Evolutionary conservation across 2,329 filamentous ascomycete species (phyloP), one percentile per base, ranked within the genome.

Genomic region (Fonsecaea pedrosoi): DNA sequence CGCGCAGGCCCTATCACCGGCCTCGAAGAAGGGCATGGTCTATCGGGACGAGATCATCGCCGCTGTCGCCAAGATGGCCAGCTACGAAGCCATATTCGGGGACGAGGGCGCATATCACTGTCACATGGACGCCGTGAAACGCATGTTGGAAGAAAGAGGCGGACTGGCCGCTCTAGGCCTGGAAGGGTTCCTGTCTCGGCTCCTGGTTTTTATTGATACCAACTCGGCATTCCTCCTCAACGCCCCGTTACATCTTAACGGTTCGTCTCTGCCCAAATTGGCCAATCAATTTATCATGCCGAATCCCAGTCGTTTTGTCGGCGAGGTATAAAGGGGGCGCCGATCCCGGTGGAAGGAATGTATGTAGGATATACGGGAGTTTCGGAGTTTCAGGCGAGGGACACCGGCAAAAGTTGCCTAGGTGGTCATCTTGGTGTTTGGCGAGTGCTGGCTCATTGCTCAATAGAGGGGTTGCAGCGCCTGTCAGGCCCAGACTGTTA

Each of bases 41-140:
- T 30, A 54, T n/a, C 42, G 54, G 1, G 65, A 84, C 69, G 78
- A 78, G 13, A 67, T 84, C 37, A 78, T 85, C 59, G 81, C 79
- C 8, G 82, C 83, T 2, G 81, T 84, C 3, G 81, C 81, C 38
- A 82, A 83, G 68, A 82, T 85, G 82, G 83, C 82, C 9, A 81
- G 79, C 67, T 85, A 83, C 71, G 83, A 85, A 70, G 82, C 82
- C n/a, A 80, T 84, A 67, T 83, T 81, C 69, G 82, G 83, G 25
- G 77, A 78, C 21, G 70, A 77, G 21, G 72, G 76, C 3, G 76
- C 78, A 13, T 85, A 82, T 66, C 74, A 77, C 59, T 78, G 80
- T 3, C 83, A 85, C 74, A 85, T 85, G 82, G 74, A 75, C 1
- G 83, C 79, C 3, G 74, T 85, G 32, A 68, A 72, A 42, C 74